Base-by-base conservation (phyloP, 805 yeast species). In the Spathaspora boniae region DNA sequence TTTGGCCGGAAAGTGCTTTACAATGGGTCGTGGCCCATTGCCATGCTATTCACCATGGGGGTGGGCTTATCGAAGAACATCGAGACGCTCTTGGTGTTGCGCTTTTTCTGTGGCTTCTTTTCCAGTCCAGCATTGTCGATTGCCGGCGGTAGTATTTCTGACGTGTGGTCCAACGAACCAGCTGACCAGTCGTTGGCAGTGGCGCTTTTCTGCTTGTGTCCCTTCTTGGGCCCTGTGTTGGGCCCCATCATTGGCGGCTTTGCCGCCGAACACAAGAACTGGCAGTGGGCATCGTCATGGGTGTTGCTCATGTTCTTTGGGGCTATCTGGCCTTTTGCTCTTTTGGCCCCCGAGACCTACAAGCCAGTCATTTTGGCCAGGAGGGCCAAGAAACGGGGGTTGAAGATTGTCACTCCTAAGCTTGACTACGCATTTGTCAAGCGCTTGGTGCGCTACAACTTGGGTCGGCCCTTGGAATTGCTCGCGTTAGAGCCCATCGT, bases 121-220 rank as follows among this genome's bases (percentile, higher is more conserved):
- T 86, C 93, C 1, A 79, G 89, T 2, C 94, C 93, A 3, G 87
- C 89, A 2, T 68, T 87, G 61, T 81, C 95, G 7, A 77, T 85
- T 45, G 91, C 87, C 9, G 87, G 89, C 35, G 96, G 95, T 44
- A 80, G 93, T 4, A 76, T 87, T 42, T 65, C 80, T 36, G 96
- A 87, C 60, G 59, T 86, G 31, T 87, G 89, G 80, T 72, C 68
- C 15, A 40, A 41, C 19, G 46, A 54, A 9, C 76, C 80, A 4
- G 72, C 74, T 27, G 77, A 78, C 52, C 60, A 79, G 51, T 83
- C 87, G 11, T 47, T 80, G 4, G 88, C 94, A n/a, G 75, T 84
- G 80, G 75, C 84, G 3, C 58, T 79, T n/a, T 85, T 82, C 61
- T 80, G 89, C 55, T 58, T 83, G 37, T 84, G 88, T 9, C 88